A percentile compares a stretch with the other conserved stretches of the same genome.
Conservation (phyloP, 495 filamentous ascomycete species). For the Penicillium alfredii region DNA sequence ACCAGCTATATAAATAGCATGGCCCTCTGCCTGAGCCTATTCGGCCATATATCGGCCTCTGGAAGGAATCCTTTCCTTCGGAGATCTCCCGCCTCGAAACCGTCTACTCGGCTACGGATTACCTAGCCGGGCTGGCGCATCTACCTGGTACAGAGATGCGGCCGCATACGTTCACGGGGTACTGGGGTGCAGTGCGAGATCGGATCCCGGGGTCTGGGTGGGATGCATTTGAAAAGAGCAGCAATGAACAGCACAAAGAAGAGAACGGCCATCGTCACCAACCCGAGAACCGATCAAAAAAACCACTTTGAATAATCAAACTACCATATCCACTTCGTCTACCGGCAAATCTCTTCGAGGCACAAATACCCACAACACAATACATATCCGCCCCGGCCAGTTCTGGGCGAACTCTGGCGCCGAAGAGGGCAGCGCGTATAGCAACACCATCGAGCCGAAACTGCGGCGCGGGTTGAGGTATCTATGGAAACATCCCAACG, state of each 20-base stretch:
- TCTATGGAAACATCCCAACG: slow-evolving; percentile 8
- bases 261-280: no score
- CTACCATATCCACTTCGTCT: no score
- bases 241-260: no score
- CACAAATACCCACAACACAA: slow-evolving; percentile 13
- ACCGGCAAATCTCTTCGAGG: slow-evolving; percentile 9
- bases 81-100: slow-evolving; percentile 14
- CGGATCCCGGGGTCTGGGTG: slow-evolving; percentile 14
- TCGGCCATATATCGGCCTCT: slow-evolving; percentile 8
- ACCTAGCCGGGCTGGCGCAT: slow-evolving; percentile 13
- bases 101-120: slow-evolving; percentile 19
- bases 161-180: slow-evolving; percentile 14
- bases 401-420: slow-evolving; percentile 12
- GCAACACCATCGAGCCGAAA: slow-evolving; percentile 9
- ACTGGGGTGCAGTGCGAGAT: slow-evolving; percentile 24
- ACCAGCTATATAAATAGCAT: slow-evolving; percentile 8
- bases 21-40: slow-evolving; percentile 3
- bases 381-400: slow-evolving; percentile 20
- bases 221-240: slow-evolving; percentile 8
- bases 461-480: slow-evolving; percentile 9
- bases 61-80: slow-evolving; percentile 11
- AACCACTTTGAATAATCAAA: no score
- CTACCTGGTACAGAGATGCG: slow-evolving; percentile 3
- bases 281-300: no score
- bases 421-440: slow-evolving; percentile 8